Evolutionary conservation across 371 early-diverging fungal species (phyloP).

Genomic region (Mortierella sp.): DNA sequence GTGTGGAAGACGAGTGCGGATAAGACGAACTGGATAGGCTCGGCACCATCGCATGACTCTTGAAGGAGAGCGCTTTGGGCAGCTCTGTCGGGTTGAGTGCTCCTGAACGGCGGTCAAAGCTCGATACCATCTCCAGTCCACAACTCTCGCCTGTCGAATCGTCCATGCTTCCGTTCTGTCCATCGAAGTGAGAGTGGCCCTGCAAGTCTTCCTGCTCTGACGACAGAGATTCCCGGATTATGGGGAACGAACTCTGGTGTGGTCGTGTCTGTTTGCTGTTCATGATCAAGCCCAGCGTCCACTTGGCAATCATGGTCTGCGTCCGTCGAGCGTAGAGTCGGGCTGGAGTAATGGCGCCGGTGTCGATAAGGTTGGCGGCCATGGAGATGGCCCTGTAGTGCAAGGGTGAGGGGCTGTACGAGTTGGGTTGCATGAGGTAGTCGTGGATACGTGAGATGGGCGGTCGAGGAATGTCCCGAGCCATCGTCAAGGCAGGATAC

Average conservation of each 20-base stretch:
- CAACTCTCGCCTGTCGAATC: not conserved
- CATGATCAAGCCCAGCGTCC: slow-evolving; percentile 56
- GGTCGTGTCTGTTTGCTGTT: slow-evolving; percentile 36
- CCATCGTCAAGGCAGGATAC: slow-evolving; percentile 41
- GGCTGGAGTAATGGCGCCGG: slow-evolving; percentile 53
- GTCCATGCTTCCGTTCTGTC: slow-evolving; percentile 12
- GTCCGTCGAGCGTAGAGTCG: slow-evolving; percentile 52
- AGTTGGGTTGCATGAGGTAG: slow-evolving; percentile 37
- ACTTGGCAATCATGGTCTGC: slow-evolving; percentile 58
- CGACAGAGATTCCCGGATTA: slow-evolving; percentile 38
- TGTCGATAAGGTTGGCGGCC: slow-evolving; percentile 53
- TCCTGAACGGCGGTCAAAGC: slow-evolving; percentile 27
- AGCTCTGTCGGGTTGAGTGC: slow-evolving; percentile 30
- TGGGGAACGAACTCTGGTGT: slow-evolving; percentile 27
- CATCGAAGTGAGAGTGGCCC: slow-evolving; percentile 4
- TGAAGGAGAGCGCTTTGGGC: slow-evolving; percentile 40
- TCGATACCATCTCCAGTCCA: slow-evolving; percentile 24
- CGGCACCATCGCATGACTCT: slow-evolving; percentile 22
- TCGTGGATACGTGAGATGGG: slow-evolving; percentile 50
- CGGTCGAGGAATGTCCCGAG: slow-evolving; percentile 44
- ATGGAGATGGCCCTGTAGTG: slow-evolving; percentile 57
- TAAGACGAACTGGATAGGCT: slow-evolving; percentile 38
- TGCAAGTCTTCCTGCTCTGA: slow-evolving; percentile 24
- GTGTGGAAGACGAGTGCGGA: slow-evolving; percentile 30
- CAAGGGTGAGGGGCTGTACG: slow-evolving; percentile 48